These are phyloP conservation scores for Coix lacrymajobi DNA, from an alignment of 176 grass and related monocot species.

Conservation along the genomic window DNA sequence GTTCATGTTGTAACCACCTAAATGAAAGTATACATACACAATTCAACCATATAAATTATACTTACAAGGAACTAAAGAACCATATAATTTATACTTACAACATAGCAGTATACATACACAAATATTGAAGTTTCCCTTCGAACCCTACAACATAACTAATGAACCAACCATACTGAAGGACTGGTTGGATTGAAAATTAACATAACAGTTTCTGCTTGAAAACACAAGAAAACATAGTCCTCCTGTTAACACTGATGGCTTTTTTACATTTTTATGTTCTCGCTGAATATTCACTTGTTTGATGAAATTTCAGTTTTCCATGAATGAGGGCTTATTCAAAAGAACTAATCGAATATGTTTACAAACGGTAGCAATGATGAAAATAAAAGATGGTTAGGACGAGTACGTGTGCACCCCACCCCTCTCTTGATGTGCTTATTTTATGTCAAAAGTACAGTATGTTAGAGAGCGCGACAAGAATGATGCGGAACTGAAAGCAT, in stretches of 20 bases:
- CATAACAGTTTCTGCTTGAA: not conserved
- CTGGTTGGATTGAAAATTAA: not conserved
- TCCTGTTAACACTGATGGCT: not conserved
- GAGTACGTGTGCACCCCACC: too few relatives aligned
- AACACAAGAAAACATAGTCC: not conserved
- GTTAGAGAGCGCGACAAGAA: not conserved
- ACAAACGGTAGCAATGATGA: not conserved
- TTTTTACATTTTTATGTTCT: not conserved
- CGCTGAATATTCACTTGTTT: not conserved
- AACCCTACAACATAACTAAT: too few relatives aligned
- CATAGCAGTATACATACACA: too few relatives aligned
- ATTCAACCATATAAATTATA: not conserved
- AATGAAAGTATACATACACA: not conserved
- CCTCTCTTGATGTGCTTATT: not conserved
- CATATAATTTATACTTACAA: too few relatives aligned
- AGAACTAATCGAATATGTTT: not conserved
- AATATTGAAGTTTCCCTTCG: too few relatives aligned
- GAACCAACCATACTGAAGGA: not conserved
- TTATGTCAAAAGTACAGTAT: not conserved
- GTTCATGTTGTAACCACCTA: not conserved
- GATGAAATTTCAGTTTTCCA: not conserved
- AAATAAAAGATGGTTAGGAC: not conserved
- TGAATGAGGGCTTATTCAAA: not conserved
- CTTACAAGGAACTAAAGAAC: too few relatives aligned
- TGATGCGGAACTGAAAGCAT: not conserved